These are phyloP conservation scores for Vaccinium myrtillus DNA, from an alignment of 148 eudicot genomes.

Conservation along the genomic window DNA sequence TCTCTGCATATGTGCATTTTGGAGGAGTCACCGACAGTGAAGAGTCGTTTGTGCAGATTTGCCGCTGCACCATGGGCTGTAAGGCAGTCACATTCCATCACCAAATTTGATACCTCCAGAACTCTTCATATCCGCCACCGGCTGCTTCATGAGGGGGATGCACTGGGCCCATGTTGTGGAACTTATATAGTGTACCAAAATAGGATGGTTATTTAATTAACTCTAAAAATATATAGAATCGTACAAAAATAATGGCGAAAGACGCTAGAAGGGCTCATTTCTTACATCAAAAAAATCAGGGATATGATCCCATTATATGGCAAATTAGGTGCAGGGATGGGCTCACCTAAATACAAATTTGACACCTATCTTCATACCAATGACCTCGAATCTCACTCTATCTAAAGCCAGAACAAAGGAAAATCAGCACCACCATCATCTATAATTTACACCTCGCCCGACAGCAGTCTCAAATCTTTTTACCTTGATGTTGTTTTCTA, in stretches of 20 bases:
- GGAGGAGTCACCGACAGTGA: no score
- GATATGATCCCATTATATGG: background rate
- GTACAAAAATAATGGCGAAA: background rate
- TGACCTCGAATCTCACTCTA: slow-evolving; percentile 9
- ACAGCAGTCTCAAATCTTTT: slow-evolving; percentile 2
- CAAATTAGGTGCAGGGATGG: background rate
- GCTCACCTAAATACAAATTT: background rate
- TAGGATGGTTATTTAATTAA: no score
- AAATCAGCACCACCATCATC: background rate
- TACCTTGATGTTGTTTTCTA: slow-evolving; percentile 10
- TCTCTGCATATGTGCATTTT: no score
- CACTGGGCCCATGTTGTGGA: slow-evolving; percentile 86
- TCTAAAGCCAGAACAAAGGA: slow-evolving; percentile 1
- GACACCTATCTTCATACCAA: slow-evolving; percentile 5
- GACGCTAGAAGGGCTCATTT: background rate
- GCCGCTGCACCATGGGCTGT: slow-evolving; percentile 88
- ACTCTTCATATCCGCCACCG: slow-evolving; percentile 82
- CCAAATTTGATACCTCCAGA: slow-evolving; percentile 94
- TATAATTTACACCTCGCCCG: slow-evolving; percentile 2
- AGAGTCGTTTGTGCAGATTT: no score
- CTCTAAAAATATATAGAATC: background rate
- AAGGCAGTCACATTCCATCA: slow-evolving; percentile 91
- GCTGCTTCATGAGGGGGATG: slow-evolving; percentile 88
- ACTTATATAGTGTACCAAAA: slow-evolving; percentile 24
- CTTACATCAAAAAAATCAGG: background rate